These are phyloP conservation scores for Ogataea kodamae DNA, from an alignment of 805 yeast genomes.

Conservation along the genomic window DNA sequence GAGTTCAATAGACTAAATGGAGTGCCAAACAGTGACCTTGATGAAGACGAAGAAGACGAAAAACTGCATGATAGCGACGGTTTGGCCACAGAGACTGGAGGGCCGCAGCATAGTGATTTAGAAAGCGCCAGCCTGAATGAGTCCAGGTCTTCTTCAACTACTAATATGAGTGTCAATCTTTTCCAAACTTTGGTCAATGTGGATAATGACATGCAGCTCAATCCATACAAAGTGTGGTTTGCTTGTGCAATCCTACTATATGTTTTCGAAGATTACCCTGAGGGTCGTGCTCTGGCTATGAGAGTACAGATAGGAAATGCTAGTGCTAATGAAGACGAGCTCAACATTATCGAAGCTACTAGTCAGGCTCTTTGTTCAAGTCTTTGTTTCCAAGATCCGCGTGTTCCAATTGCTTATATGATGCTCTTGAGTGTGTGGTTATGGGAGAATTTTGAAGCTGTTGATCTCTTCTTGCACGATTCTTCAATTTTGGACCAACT, in stretches of 20 bases:
- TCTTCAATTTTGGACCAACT: constrained; percentile 63
- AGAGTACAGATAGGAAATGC: constrained; percentile 56
- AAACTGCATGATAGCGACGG: constrained; percentile 1
- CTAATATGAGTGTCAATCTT: constrained; percentile 52
- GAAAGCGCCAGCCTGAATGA: no score
- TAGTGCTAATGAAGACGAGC: constrained; percentile 63
- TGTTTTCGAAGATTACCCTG: constrained; percentile 53
- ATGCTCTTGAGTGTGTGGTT: constrained; percentile 74
- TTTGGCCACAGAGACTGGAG: constrained; percentile 1
- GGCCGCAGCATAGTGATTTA: no score
- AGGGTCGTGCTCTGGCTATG: constrained; percentile 46
- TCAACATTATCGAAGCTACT: constrained; percentile 69
- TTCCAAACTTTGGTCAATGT: constrained; percentile 71
- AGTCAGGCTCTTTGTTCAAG: constrained; percentile 70
- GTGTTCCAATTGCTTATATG: constrained; percentile 74
- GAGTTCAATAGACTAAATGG: constrained; percentile 35
- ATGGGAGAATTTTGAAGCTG: constrained; percentile 72
- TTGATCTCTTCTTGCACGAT: constrained; percentile 70
- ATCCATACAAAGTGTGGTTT: constrained; percentile 89
- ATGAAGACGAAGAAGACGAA: constrained; percentile 6
- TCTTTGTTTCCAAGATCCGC: constrained; percentile 58
- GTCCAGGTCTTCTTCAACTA: constrained; percentile 21
- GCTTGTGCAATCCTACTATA: constrained; percentile 63
- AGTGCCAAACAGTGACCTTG: constrained; percentile 16
- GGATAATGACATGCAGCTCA: constrained; percentile 65